phyloP scores from a whole-genome alignment of 345 rosid genomes.

The Excoecaria agallocha region DNA sequence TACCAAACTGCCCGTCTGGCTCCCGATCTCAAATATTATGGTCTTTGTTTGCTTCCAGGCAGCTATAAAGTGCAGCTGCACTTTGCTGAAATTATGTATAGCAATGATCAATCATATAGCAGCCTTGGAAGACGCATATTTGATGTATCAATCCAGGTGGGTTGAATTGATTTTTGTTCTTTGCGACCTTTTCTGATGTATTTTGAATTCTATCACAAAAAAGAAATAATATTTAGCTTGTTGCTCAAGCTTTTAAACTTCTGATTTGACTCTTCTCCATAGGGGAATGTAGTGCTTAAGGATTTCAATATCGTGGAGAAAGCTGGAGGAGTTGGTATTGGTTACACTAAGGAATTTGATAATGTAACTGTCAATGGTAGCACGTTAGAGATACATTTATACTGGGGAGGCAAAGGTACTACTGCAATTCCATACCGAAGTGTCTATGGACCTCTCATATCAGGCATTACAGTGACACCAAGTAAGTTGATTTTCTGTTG shows the following conservation, averaged over 20 bases:
- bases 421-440: slow-evolving; percentile 59
- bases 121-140: slow-evolving; percentile 74
- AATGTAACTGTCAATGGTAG: slow-evolving; percentile 46
- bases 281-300: slow-evolving; percentile 56
- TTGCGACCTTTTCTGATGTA: too few species aligned
- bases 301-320: slow-evolving; percentile 63
- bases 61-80: slow-evolving; percentile 67
- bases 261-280: slow-evolving; percentile 4
- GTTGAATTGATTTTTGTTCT: slow-evolving; percentile 1
- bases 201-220: too few species aligned
- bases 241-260: neutral
- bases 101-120: slow-evolving; percentile 41
- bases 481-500: slow-evolving; percentile 42
- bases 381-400: slow-evolving; percentile 72
- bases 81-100: slow-evolving; percentile 85
- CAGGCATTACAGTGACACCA: slow-evolving; percentile 68
- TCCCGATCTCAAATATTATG: slow-evolving; percentile 81
- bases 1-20: slow-evolving; percentile 70
- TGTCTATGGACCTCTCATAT: slow-evolving; percentile 85
- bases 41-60: slow-evolving; percentile 56
- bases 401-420: slow-evolving; percentile 87
- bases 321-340: slow-evolving; percentile 75
- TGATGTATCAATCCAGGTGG: slow-evolving; percentile 79
- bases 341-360: slow-evolving; percentile 26
- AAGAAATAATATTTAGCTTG: too few species aligned